These are phyloP conservation scores for Scedosporium apiospermum DNA, from an alignment of 2,329 filamentous ascomycete species.

Conservation along the genomic window DNA sequence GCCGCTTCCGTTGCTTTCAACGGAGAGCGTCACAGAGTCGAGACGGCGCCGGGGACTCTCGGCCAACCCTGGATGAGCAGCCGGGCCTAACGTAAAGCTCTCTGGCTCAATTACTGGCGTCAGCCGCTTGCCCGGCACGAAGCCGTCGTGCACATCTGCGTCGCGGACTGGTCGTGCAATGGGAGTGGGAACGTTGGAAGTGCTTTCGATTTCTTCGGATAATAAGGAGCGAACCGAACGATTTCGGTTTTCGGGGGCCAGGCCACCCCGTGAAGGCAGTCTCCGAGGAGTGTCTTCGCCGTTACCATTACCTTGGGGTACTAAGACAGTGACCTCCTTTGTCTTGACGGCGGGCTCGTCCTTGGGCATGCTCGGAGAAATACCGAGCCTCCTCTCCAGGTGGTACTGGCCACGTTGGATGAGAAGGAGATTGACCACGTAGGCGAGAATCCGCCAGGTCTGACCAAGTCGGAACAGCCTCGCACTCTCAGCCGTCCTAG, in stretches of 20 bases:
- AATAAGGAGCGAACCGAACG: slow-evolving; percentile 33
- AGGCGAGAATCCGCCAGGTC: slow-evolving; percentile 53
- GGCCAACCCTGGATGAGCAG: slow-evolving; percentile 26
- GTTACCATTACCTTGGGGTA: not conserved
- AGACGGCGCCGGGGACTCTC: slow-evolving; percentile 32
- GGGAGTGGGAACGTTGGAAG: slow-evolving; percentile 53
- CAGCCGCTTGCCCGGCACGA: slow-evolving; percentile 25
- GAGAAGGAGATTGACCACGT: slow-evolving; percentile 45
- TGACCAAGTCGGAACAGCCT: slow-evolving; percentile 52
- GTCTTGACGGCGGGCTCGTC: not conserved
- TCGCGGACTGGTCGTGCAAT: slow-evolving; percentile 40
- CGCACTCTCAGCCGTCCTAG: slow-evolving; percentile 44
- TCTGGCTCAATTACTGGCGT: slow-evolving; percentile 41
- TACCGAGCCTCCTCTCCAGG: slow-evolving; percentile 31
- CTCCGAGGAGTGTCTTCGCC: slow-evolving; percentile 1
- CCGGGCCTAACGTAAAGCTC: slow-evolving; percentile 40
- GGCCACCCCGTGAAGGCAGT: not conserved
- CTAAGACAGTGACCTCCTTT: not conserved
- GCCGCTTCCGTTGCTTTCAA: slow-evolving; percentile 39
- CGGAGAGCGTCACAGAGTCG: slow-evolving; percentile 41
- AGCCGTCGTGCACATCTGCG: slow-evolving; percentile 16
- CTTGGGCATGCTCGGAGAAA: not conserved
- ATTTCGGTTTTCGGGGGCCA: slow-evolving; percentile 9
- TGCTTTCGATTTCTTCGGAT: slow-evolving; percentile 49
- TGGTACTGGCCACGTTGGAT: slow-evolving; percentile 47